Conservation (phyloP, 2,329 filamentous ascomycete genomes). For the Clathrospora elynae region DNA sequence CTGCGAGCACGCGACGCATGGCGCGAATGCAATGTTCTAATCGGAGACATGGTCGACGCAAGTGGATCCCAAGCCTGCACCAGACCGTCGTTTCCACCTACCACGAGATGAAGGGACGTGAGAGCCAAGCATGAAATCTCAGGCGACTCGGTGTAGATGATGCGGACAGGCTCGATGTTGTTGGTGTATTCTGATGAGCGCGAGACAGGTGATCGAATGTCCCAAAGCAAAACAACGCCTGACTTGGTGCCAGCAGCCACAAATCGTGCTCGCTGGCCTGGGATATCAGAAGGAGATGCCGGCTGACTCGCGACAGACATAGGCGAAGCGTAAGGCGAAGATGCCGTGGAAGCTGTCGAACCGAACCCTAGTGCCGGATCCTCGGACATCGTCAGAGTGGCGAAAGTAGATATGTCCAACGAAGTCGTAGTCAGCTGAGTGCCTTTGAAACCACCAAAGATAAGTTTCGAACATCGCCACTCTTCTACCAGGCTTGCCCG, state of each 20-base stretch:
- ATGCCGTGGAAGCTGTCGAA: slow-evolving; percentile 60
- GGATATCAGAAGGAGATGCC: slow-evolving; percentile 65
- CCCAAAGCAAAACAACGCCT: slow-evolving; percentile 82
- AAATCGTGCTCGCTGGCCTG: slow-evolving; percentile 81
- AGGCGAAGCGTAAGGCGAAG: slow-evolving; percentile 61
- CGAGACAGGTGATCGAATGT: slow-evolving; percentile 71
- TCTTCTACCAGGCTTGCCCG: slow-evolving; percentile 57
- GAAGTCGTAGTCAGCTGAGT: slow-evolving; percentile 71
- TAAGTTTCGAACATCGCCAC: slow-evolving; percentile 68
- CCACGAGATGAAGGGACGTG: slow-evolving; percentile 84
- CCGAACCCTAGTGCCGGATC: slow-evolving; percentile 72
- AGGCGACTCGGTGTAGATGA: slow-evolving; percentile 89
- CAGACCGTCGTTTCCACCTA: slow-evolving; percentile 91
- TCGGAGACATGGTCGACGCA: slow-evolving; percentile 74
- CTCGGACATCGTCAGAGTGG: slow-evolving; percentile 73
- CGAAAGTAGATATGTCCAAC: slow-evolving; percentile 75
- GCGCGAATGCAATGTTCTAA: slow-evolving; percentile 84
- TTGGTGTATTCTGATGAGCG: slow-evolving; percentile 61
- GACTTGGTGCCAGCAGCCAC: slow-evolving; percentile 79
- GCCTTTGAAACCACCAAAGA: slow-evolving; percentile 64
- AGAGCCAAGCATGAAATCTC: slow-evolving; percentile 81
- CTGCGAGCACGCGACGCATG: slow-evolving; percentile 83
- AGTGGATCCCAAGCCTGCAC: slow-evolving; percentile 98
- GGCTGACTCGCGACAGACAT: slow-evolving; percentile 55
- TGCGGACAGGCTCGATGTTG: slow-evolving; percentile 71